Conservation (phyloP, 2,329 filamentous ascomycete genomes). For the Hymenoscyphus salicellus region DNA sequence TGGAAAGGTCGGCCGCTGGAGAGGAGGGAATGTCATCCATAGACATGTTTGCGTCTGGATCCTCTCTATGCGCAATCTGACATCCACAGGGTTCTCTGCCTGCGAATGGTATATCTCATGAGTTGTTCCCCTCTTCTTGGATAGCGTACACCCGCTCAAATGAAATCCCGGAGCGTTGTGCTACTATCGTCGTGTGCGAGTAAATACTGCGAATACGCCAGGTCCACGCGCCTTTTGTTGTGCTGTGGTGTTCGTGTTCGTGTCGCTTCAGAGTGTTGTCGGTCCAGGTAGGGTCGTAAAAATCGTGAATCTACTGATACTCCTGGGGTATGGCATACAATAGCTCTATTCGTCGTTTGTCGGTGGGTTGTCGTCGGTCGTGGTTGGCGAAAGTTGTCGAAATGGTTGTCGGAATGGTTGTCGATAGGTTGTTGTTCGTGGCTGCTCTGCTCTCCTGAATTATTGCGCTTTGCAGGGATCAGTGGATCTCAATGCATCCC, state of each 20-base stretch:
- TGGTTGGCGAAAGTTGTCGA: neutral
- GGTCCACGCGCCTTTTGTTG: slow-evolving; percentile 16
- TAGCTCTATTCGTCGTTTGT: slow-evolving; percentile 10
- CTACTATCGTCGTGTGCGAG: slow-evolving; percentile 19
- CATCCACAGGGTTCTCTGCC: slow-evolving; percentile 7
- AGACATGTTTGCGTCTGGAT: slow-evolving; percentile 13
- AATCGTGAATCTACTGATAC: slow-evolving; percentile 6
- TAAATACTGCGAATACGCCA: slow-evolving; percentile 13
- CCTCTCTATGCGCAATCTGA: slow-evolving; percentile 12
- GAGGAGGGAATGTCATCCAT: slow-evolving; percentile 58
- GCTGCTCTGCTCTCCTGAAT: slow-evolving; percentile 15
- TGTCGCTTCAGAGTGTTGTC: neutral
- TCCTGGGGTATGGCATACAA: slow-evolving; percentile 8
- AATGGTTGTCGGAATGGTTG: slow-evolving; percentile 2
- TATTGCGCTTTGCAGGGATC: neutral
- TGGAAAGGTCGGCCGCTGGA: slow-evolving; percentile 54
- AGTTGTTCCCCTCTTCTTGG: neutral
- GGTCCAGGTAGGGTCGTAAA: slow-evolving; percentile 5
- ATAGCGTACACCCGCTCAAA: slow-evolving; percentile 12
- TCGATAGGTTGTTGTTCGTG: slow-evolving; percentile 6
- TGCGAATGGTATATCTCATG: neutral
- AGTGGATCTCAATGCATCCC: neutral
- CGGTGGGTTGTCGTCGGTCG: slow-evolving; percentile 1
- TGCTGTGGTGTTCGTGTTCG: slow-evolving; percentile 9
- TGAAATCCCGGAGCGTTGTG: slow-evolving; percentile 9